These are phyloP conservation scores for Nakazawaea pomicola DNA, from an alignment of 805 yeast species.

Conservation along the genomic window DNA sequence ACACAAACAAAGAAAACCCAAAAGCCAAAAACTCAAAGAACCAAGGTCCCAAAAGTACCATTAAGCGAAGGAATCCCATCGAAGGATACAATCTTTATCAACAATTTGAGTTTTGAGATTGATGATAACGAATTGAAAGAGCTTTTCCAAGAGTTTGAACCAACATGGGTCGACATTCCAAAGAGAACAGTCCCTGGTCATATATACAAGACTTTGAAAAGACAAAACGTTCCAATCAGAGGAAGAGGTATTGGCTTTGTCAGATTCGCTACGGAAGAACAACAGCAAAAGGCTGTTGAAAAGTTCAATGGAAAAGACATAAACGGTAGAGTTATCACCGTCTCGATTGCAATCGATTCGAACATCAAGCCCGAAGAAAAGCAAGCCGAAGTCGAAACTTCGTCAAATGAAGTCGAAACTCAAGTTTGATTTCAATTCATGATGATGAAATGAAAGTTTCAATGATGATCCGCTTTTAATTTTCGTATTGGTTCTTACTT, in stretches of 20 bases:
- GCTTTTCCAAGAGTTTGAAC: conserved; percentile 43
- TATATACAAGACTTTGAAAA: conserved; percentile 38
- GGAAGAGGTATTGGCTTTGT: conserved; percentile 63
- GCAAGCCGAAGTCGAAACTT: not conserved
- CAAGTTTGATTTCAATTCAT: too few relatives aligned
- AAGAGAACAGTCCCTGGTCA: conserved; percentile 39
- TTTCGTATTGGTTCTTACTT: too few relatives aligned
- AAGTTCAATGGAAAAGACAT: conserved; percentile 62
- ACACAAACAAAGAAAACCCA: too few relatives aligned
- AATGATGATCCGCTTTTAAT: too few relatives aligned
- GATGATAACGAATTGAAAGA: conserved; percentile 40
- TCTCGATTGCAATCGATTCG: conserved; percentile 70
- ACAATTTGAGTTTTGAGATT: conserved; percentile 51
- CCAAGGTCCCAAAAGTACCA: conserved; percentile 17
- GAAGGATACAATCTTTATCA: conserved; percentile 53
- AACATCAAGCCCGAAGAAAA: conserved; percentile 18
- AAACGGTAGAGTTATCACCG: conserved; percentile 61
- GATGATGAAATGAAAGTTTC: too few relatives aligned
- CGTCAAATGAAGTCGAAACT: too few relatives aligned
- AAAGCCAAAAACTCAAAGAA: conserved; percentile 18
- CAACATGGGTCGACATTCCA: conserved; percentile 59
- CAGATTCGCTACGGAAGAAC: conserved; percentile 41
- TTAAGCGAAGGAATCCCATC: conserved; percentile 51
- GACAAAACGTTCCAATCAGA: conserved; percentile 40
- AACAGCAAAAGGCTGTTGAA: conserved; percentile 46